Evolutionary conservation across 2,329 filamentous ascomycete genomes (phyloP).

Genomic region (Calonectria naviculata): DNA sequence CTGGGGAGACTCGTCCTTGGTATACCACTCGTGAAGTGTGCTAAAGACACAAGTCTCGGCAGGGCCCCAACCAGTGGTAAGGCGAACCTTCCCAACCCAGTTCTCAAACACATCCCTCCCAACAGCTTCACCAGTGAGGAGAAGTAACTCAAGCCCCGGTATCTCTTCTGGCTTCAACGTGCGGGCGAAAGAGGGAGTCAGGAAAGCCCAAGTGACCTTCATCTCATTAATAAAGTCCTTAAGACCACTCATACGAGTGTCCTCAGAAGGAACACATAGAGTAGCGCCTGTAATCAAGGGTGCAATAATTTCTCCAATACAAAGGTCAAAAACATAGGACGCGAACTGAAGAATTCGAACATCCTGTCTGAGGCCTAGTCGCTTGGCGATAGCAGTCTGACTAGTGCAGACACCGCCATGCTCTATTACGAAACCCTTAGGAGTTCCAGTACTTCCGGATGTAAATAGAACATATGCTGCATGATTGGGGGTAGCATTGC

Average conservation of each 20-base stretch:
- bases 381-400: constrained; percentile 20
- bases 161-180: constrained; percentile 30
- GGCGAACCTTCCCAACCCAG: constrained; percentile 29
- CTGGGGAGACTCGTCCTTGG: neutral
- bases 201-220: constrained; percentile 32
- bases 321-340: constrained; percentile 38
- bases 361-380: constrained; percentile 12
- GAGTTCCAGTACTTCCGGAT: constrained; percentile 38
- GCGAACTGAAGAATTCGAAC: constrained; percentile 35
- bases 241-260: constrained; percentile 30
- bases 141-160: constrained; percentile 13
- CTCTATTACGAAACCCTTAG: constrained; percentile 37
- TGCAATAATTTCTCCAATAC: constrained; percentile 32
- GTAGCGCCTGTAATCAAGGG: constrained; percentile 29
- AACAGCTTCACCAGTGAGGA: constrained; percentile 37
- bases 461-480: constrained; percentile 35
- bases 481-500: neutral
- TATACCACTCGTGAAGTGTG: constrained; percentile 13
- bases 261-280: constrained; percentile 37
- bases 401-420: constrained; percentile 27
- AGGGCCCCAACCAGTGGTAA: constrained; percentile 39
- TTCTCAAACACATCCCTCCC: constrained; percentile 23
- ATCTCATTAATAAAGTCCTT: constrained; percentile 26
- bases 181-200: constrained; percentile 39
- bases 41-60: constrained; percentile 32